Evolutionary conservation across 805 yeast genomes (phyloP), one percentile per base, ranked within the genome.

Genomic region (Candida lessepsii): DNA sequence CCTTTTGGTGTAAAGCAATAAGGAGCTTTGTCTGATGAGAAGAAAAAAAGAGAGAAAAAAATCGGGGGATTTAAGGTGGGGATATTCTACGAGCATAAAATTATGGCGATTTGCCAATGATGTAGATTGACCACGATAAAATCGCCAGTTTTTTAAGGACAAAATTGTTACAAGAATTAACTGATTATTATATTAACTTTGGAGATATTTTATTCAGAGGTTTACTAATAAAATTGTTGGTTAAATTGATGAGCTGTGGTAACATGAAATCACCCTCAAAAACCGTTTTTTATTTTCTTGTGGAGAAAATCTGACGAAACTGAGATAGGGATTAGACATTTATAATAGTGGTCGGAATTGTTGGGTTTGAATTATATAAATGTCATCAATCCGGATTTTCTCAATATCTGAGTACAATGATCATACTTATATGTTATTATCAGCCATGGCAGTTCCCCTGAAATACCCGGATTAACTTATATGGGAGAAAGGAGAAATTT

Each of bases 1-100:
- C 11, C 26, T 23, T 9, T 23, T 23, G 11, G 26, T 9, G 11
- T 23, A 11, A 31, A 21, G 6, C 10, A 31, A 20, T 5, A 13
- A 16, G 27, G 35, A 23, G 19, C 11, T 14, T 15, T 20, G 35
- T 13, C 28, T 21, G 35, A 32, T 32, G 35, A 32, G 35, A 32
- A 32, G 25, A 21, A 32, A 32, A 28, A 32, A 32, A 32, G 27
- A 14, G 25, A 23, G 27, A 23, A 32, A 32, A 20, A 32, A 32
- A 32, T 13, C 20, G 20, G 35, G 35, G 35, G 35, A 21, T 20
- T 31, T 21, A 32, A 32, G 35, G 35, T 32, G 35, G 35, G 35
- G 35, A 32, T 32, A 32, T 32, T 32, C 19, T 9, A 21, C 14
- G 35, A 32, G 35, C 10, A 32, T 30, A 30, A 30, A 19, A 10